phyloP scores from a whole-genome alignment of 2,329 filamentous ascomycete species.

The Lojkania enalia region DNA sequence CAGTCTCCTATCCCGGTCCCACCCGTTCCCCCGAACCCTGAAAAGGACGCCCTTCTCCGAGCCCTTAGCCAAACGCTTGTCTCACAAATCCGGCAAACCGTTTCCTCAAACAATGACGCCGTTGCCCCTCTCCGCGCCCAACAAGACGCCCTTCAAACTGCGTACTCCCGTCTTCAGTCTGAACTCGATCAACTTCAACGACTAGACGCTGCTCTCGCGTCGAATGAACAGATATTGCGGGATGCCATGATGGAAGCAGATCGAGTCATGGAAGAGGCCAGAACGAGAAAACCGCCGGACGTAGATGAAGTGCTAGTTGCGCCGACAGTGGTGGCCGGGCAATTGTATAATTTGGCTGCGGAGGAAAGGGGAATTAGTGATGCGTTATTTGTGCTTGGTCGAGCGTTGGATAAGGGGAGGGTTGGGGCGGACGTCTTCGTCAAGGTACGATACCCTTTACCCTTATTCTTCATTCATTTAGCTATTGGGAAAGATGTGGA shows the following conservation, averaged over 20 bases:
- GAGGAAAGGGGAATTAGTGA: constrained; percentile 88
- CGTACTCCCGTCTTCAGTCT: constrained; percentile 69
- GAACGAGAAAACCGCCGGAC: constrained; percentile 68
- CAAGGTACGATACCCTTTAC: constrained; percentile 55
- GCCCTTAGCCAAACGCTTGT: constrained; percentile 74
- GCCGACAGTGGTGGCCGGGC: constrained; percentile 88
- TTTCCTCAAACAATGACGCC: constrained; percentile 72
- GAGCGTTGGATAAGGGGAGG: constrained; percentile 73
- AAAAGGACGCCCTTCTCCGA: constrained; percentile 84
- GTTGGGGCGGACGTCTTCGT: constrained; percentile 75
- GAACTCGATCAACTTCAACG: constrained; percentile 74
- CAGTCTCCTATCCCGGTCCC: constrained; percentile 65
- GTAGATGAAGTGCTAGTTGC: constrained; percentile 93
- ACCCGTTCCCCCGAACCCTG: constrained; percentile 91
- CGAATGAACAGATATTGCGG: constrained; percentile 78
- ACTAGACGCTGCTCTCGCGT: constrained; percentile 70
- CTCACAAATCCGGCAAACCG: constrained; percentile 68
- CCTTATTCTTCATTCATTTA: background rate
- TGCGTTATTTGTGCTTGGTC: constrained; percentile 78
- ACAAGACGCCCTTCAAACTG: constrained; percentile 71
- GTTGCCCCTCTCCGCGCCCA: constrained; percentile 78
- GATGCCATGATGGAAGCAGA: constrained; percentile 80
- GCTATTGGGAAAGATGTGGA: background rate
- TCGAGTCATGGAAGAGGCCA: constrained; percentile 72
- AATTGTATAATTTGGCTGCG: constrained; percentile 85